phyloP scores from a whole-genome alignment of 2,329 filamentous ascomycete genomes.

The Epicoccum sorghinum region DNA sequence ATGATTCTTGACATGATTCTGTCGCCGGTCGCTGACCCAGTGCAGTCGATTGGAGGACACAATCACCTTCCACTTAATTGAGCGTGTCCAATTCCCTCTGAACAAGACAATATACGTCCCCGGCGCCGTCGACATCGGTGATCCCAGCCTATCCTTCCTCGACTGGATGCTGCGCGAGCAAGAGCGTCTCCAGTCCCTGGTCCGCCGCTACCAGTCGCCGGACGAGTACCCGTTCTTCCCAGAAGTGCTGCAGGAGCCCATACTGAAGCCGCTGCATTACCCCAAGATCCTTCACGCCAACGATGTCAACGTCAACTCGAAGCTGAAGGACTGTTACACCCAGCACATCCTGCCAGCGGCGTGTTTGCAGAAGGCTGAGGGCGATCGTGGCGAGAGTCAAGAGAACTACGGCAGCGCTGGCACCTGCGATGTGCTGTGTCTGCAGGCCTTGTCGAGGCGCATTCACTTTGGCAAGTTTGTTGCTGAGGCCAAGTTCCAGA shows the following conservation, averaged over 20 bases:
- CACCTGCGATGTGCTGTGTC: slow-evolving; percentile 85
- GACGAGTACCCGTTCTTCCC: slow-evolving; percentile 99
- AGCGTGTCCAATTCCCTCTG: slow-evolving; percentile 95
- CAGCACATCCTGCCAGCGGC: slow-evolving; percentile 81
- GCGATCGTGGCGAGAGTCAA: slow-evolving; percentile 80
- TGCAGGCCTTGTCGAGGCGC: slow-evolving; percentile 86
- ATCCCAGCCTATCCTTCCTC: slow-evolving; percentile 77
- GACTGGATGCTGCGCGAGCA: slow-evolving; percentile 94
- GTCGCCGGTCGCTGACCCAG: slow-evolving; percentile 19
- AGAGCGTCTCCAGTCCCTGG: slow-evolving; percentile 87
- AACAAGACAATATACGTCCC: slow-evolving; percentile 86
- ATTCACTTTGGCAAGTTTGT: slow-evolving; percentile 99
- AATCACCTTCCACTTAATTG: slow-evolving; percentile 95
- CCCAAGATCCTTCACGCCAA: slow-evolving; percentile 87
- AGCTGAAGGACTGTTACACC: slow-evolving; percentile 86
- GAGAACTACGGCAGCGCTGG: slow-evolving; percentile 96
- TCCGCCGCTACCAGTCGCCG: slow-evolving; percentile 92
- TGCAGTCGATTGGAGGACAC: slow-evolving; percentile 92
- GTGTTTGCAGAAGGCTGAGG: slow-evolving; percentile 76
- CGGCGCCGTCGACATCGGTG: slow-evolving; percentile 79
- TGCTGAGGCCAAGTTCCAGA: slow-evolving; percentile 90
- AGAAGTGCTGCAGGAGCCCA: slow-evolving; percentile 74
- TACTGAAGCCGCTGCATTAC: slow-evolving; percentile 88
- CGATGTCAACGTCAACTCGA: slow-evolving; percentile 85
- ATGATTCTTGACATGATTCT: slow-evolving; percentile 25